Conservation (phyloP, 306 rosid species). For the Acacia crassicarpa region DNA sequence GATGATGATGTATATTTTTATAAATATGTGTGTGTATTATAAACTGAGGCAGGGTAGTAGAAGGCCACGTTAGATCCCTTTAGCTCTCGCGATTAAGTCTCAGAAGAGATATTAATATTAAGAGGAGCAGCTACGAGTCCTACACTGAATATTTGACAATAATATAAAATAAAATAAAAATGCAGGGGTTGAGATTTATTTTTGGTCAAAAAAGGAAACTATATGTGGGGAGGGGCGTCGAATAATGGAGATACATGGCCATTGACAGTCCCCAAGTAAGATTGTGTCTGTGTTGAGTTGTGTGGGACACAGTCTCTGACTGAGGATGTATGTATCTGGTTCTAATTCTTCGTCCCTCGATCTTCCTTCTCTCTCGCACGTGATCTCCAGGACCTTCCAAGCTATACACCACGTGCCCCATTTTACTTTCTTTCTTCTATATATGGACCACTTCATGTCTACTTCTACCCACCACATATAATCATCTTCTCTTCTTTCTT, state of each 20-base stretch:
- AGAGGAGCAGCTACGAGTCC: too few species aligned
- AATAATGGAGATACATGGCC: not conserved
- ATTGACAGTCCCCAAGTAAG: not conserved
- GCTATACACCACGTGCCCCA: conserved; percentile 17
- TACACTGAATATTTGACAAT: too few species aligned
- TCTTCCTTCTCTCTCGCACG: not conserved
- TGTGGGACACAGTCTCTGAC: not conserved
- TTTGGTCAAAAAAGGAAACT: too few species aligned
- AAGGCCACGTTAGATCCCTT: too few species aligned
- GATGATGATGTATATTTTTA: not conserved
- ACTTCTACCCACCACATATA: not conserved
- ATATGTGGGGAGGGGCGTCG: not conserved
- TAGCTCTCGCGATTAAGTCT: too few species aligned
- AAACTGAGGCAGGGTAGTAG: too few species aligned
- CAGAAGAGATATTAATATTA: too few species aligned
- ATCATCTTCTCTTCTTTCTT: not conserved
- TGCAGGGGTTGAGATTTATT: too few species aligned
- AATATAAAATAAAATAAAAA: not conserved
- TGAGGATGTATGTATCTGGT: not conserved
- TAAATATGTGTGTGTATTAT: too few species aligned
- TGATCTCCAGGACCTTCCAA: conserved; percentile 24
- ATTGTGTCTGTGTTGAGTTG: not conserved
- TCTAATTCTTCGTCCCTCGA: not conserved
- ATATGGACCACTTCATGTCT: conserved; percentile 5
- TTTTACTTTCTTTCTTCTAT: conserved; percentile 3